Base-by-base conservation (phyloP, 1,284 basidiomycete species). In the Marasmius oreades region DNA sequence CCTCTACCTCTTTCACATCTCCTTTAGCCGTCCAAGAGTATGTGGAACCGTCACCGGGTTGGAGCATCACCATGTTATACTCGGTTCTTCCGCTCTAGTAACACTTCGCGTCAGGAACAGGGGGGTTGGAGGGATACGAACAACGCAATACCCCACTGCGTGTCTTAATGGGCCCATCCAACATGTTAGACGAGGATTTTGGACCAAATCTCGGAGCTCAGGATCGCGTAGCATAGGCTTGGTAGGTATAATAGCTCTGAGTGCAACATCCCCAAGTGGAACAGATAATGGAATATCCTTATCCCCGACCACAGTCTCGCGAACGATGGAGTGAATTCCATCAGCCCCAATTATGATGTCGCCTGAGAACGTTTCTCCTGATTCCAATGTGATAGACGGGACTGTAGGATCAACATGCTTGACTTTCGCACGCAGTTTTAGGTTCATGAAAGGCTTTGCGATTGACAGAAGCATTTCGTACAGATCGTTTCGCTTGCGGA, bases 271-370 rank as follows among this genome's bases (percentile, higher is more conserved):
- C 0, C 82, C 82, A 0, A 83, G 84, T 4, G 44, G 18, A 4
- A 46, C 44, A 8, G 79, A 69, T 6, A 64, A 68, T 0, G 78
- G 69, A n/a, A 63, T 60, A 56, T 77, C 72, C 0, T 68, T 65
- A 0, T 62, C 62, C 0, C 78, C 77, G 10, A 77, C 70, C 23
- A 82, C 73, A n/a, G 73, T 67, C 54, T 74, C 67, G 0, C 80
- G 71, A 1, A 77, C 67, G 16, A 68, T 62, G 55, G 75, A 78
- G 63, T 78, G 77, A 23, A 84, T 67, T 2, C 82, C 82, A 59
- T 85, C 82, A 1, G 80, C 80, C 12, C 80, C 81, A 16, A 85
- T 69, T 55, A 82, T 66, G 16, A 85, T 55, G 59, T 84, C 77
- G 3, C 73, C 73, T 2, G 59, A 57, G 37, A 82, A 58, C 14